These are phyloP conservation scores for Trichophyton mentagrophytes DNA, from an alignment of 2,329 filamentous ascomycete species.

Conservation along the genomic window DNA sequence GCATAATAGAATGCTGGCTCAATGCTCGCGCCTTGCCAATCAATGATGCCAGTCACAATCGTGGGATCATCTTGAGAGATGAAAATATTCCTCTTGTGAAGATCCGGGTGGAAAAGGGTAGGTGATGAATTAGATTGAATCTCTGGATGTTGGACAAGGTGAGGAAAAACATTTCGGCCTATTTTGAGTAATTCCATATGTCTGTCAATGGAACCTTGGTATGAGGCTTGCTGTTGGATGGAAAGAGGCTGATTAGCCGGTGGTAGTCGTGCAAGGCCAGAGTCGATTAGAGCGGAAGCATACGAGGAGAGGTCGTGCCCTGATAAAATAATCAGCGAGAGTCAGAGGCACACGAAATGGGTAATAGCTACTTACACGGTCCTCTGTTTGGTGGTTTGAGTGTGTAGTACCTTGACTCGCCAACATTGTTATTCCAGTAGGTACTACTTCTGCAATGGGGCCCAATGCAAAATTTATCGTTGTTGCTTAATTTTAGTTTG, in stretches of 20 bases:
- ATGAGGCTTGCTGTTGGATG: conserved; percentile 18
- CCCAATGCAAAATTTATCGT: conserved; percentile 13
- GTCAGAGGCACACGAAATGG: conserved; percentile 8
- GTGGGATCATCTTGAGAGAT: conserved; percentile 29
- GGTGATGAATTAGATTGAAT: conserved; percentile 21
- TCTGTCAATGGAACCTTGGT: conserved; percentile 25
- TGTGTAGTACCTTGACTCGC: conserved; percentile 24
- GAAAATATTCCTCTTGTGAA: conserved; percentile 34
- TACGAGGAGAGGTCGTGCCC: conserved; percentile 26
- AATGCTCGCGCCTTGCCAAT: conserved; percentile 20
- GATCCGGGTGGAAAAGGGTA: conserved; percentile 29
- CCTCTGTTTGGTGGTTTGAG: conserved; percentile 24
- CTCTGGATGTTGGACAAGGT: conserved; percentile 18
- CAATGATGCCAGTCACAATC: conserved; percentile 15
- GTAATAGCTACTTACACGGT: conserved; percentile 25
- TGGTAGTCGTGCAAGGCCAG: conserved; percentile 27
- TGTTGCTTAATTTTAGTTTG: conserved; percentile 9
- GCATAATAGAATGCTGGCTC: conserved; percentile 14
- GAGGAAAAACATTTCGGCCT: conserved; percentile 19
- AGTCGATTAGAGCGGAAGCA: conserved; percentile 28
- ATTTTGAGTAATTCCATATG: conserved; percentile 24
- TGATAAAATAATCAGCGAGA: conserved; percentile 15
- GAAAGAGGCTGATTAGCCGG: conserved; percentile 5
- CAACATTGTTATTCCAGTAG: conserved; percentile 15
- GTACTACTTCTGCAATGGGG: conserved; percentile 13